Percentiles rank a stretch among this genome's conserved stretches.
phyloP scores from a whole-genome alignment of 179 eudicot genomes.

The Sideroxylon spinosum region DNA sequence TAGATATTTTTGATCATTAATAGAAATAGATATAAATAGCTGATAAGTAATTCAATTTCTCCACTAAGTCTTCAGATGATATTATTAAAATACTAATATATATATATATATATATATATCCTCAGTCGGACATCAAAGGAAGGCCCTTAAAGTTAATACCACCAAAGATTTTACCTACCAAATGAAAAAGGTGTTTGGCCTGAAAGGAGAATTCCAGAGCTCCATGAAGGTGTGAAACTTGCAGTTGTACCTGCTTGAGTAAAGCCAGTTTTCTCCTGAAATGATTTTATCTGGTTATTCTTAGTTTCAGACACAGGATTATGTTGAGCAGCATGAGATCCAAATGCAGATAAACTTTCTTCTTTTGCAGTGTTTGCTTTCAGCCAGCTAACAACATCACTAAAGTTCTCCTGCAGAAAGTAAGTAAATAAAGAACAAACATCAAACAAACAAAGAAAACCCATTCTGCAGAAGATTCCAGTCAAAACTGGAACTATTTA shows the following conservation, averaged over 20 bases:
- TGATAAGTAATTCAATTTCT: background rate
- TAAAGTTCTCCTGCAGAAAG: slow-evolving; percentile 61
- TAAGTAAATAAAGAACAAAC: background rate
- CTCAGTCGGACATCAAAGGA: background rate
- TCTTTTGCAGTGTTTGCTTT: slow-evolving; percentile 49
- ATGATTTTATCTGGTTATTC: slow-evolving; percentile 29
- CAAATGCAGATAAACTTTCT: slow-evolving; percentile 33
- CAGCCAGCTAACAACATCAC: slow-evolving; percentile 84
- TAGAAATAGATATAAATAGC: background rate
- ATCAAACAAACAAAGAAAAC: background rate
- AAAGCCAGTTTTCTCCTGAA: slow-evolving; percentile 31
- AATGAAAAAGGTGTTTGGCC: slow-evolving; percentile 46
- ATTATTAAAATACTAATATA: no score
- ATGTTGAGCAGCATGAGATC: slow-evolving; percentile 33
- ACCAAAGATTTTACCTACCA: slow-evolving; percentile 46
- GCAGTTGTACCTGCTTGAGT: slow-evolving; percentile 34
- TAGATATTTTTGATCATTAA: no score
- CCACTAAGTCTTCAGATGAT: background rate
- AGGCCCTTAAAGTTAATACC: slow-evolving; percentile 1
- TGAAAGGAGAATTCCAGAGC: slow-evolving; percentile 38
- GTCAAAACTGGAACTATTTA: background rate
- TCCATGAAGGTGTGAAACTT: slow-evolving; percentile 32
- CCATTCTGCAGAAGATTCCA: background rate
- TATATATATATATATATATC: no score
- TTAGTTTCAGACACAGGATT: slow-evolving; percentile 37